These are phyloP conservation scores for Hibiscus mutabilis DNA, from an alignment of 345 rosid genomes.

Conservation along the genomic window DNA sequence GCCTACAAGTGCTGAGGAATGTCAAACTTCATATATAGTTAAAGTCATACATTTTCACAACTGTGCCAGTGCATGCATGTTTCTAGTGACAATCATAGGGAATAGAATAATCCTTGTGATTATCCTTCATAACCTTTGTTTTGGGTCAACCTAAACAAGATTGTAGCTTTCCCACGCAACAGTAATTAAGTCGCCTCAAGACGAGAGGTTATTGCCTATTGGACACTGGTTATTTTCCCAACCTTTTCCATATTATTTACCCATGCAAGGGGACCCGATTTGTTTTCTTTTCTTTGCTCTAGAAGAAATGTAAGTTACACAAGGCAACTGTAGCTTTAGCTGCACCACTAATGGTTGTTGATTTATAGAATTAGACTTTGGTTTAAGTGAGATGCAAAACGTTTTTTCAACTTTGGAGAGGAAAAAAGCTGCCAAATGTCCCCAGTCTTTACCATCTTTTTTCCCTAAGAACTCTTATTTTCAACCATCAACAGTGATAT, in stretches of 20 bases:
- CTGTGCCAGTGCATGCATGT: too few relatives aligned
- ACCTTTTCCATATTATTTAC: too few relatives aligned
- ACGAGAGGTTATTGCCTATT: too few relatives aligned
- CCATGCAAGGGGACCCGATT: too few relatives aligned
- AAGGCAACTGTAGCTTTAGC: not conserved
- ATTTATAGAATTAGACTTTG: constrained; percentile 5
- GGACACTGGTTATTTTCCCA: too few relatives aligned
- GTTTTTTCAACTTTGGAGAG: constrained; percentile 16
- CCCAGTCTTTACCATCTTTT: constrained; percentile 16
- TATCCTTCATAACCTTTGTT: not conserved
- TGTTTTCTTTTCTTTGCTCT: not conserved
- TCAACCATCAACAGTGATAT: too few relatives aligned
- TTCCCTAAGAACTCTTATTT: too few relatives aligned
- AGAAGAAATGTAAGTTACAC: not conserved
- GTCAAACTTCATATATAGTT: not conserved
- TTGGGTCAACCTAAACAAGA: not conserved
- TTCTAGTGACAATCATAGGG: too few relatives aligned
- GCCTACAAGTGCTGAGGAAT: not conserved
- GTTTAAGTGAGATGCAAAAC: constrained; percentile 14
- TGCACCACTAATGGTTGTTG: not conserved
- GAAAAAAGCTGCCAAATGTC: constrained; percentile 30
- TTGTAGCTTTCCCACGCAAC: not conserved
- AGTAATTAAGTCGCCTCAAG: not conserved
- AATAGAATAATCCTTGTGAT: too few relatives aligned
- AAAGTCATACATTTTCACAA: too few relatives aligned